Conservation (phyloP, 495 filamentous ascomycete genomes). For the Xylaria palmicola region DNA sequence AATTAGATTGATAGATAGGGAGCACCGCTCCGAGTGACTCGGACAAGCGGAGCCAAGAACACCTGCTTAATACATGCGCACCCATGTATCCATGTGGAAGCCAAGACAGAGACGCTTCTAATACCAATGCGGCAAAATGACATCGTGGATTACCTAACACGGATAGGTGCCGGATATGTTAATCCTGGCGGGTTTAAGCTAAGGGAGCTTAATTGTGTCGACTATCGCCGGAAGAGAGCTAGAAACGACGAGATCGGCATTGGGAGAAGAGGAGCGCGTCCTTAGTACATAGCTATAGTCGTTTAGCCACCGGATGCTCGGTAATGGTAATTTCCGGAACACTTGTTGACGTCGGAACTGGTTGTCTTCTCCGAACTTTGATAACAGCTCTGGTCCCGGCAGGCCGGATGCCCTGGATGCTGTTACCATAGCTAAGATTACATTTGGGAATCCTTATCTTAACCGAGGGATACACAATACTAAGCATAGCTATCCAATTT, state of each 20-base stretch:
- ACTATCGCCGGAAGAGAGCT: neutral
- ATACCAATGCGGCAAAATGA: neutral
- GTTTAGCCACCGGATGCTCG: neutral
- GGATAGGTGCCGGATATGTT: neutral
- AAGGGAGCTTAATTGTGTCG: neutral
- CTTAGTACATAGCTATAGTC: no score
- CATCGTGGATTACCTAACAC: neutral
- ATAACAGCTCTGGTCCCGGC: neutral
- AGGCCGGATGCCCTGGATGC: neutral
- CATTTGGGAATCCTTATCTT: no score
- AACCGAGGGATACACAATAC: no score
- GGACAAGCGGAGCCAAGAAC: neutral
- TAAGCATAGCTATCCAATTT: neutral
- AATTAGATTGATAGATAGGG: neutral
- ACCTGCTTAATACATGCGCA: no score
- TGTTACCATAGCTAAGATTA: neutral
- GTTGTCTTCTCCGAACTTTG: no score
- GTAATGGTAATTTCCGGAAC: neutral
- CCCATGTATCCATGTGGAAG: no score
- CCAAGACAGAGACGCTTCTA: no score
- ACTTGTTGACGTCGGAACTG: no score
- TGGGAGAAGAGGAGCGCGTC: neutral
- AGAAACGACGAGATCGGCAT: neutral
- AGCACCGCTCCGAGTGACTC: neutral
- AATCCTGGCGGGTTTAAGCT: neutral